phyloP scores from a whole-genome alignment of 441 rosid genomes.

The Flueggea neowawraea region DNA sequence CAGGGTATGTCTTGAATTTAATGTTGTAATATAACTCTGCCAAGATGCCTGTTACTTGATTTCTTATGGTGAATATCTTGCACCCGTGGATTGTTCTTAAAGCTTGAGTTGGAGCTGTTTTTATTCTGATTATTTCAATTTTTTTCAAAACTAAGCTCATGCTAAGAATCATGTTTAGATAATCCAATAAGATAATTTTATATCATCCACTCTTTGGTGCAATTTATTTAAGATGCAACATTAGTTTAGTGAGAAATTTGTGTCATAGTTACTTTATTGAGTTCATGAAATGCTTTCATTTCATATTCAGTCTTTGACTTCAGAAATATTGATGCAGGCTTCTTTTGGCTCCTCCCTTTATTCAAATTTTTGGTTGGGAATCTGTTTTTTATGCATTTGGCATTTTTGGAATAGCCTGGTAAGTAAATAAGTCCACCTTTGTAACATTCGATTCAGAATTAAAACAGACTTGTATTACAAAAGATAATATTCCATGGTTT shows the following conservation, averaged over 20 bases:
- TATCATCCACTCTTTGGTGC: too few species aligned
- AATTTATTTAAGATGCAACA: too few species aligned
- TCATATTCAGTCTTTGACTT: slow-evolving; percentile 5
- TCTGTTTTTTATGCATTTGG: slow-evolving; percentile 84
- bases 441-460: not conserved
- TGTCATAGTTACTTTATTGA: too few species aligned
- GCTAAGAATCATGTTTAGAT: too few species aligned
- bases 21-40: slow-evolving; percentile 7
- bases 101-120: too few species aligned
- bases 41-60: slow-evolving; percentile 11
- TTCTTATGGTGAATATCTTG: slow-evolving; percentile 2
- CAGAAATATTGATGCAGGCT: slow-evolving; percentile 54
- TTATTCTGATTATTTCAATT: too few species aligned
- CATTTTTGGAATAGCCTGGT: slow-evolving; percentile 79
- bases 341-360: slow-evolving; percentile 88
- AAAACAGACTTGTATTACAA: not conserved
- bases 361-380: slow-evolving; percentile 87
- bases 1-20: slow-evolving; percentile 48
- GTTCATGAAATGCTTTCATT: too few species aligned
- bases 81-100: not conserved
- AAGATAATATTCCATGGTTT: not conserved
- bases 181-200: too few species aligned
- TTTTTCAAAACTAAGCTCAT: too few species aligned
- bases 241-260: too few species aligned
- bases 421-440: slow-evolving; percentile 18